Percentiles rank a stretch among this genome's conserved stretches.
Conservation (phyloP, 228 moss, liverwort and hornwort genomes). For the Sphagnum fallax region DNA sequence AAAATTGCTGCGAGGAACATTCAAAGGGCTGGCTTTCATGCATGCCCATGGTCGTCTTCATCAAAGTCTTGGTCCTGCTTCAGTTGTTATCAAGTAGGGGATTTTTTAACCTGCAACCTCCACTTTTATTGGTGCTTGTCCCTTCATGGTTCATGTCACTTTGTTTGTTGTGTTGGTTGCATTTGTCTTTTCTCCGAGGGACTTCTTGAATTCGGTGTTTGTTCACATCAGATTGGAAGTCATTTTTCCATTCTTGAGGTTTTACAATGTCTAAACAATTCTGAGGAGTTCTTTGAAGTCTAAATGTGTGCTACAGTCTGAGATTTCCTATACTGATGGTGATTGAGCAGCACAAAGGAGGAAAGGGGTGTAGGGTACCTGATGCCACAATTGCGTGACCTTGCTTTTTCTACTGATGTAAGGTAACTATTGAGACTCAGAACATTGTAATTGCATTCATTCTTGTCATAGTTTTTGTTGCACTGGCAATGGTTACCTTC, state of each 20-base stretch:
- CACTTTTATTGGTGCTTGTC: background rate
- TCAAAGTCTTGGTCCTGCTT: constrained; percentile 94
- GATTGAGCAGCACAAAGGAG: constrained; percentile 45
- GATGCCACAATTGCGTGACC: constrained; percentile 74
- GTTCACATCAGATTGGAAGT: too few relatives aligned
- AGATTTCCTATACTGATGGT: background rate
- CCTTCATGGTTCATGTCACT: too few relatives aligned
- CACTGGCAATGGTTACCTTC: too few relatives aligned
- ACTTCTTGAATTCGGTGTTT: background rate
- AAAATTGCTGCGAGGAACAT: constrained; percentile 76
- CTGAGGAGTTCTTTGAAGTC: background rate
- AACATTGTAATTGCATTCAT: too few relatives aligned
- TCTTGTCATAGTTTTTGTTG: too few relatives aligned
- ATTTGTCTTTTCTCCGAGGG: background rate
- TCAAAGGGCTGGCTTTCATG: constrained; percentile 81
- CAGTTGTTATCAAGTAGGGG: constrained; percentile 71
- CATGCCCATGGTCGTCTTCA: constrained; percentile 84
- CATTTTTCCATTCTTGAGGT: background rate
- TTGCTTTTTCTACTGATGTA: constrained; percentile 86
- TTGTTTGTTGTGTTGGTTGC: background rate
- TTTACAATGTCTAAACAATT: background rate
- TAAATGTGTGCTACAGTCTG: background rate
- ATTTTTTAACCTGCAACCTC: background rate
- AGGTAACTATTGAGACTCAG: constrained; percentile 42
- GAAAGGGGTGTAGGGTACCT: constrained; percentile 77